Percentiles rank a stretch among this genome's conserved stretches.
Evolutionary conservation across 1,284 basidiomycete genomes (phyloP).

Genomic region (Termitomyces sp.): DNA sequence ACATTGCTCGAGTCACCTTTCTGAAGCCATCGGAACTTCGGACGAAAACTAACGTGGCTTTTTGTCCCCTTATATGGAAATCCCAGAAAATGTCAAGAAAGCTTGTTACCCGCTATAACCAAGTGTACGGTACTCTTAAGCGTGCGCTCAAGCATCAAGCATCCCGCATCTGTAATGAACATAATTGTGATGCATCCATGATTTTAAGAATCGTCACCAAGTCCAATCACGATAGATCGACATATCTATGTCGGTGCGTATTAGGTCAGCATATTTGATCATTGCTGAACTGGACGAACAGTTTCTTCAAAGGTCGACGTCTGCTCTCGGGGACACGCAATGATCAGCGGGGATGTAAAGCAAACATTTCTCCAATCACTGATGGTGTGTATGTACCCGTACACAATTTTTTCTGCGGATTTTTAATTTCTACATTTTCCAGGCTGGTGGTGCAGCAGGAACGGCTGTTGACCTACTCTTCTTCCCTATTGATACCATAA

Average conservation of each 20-base stretch:
- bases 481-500: conserved; percentile 95
- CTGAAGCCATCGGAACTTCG: neutral
- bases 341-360: conserved; percentile 11
- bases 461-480: conserved; percentile 92
- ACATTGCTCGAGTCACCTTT: neutral
- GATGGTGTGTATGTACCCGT: conserved; percentile 3
- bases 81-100: neutral
- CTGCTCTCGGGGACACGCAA: neutral
- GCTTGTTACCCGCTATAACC: too few species aligned
- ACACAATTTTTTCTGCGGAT: neutral
- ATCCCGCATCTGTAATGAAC: too few species aligned
- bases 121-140: too few species aligned
- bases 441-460: conserved; percentile 87
- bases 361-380: conserved; percentile 17
- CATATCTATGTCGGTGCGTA: neutral
- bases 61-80: neutral
- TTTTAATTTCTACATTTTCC: neutral
- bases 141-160: too few species aligned
- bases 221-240: too few species aligned
- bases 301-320: neutral
- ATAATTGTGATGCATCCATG: too few species aligned
- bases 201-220: too few species aligned
- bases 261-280: neutral
- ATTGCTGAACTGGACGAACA: neutral
- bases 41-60: too few species aligned